Conservation (phyloP, 192 early-diverging fungal genomes). For the Backusella morwellensis region DNA sequence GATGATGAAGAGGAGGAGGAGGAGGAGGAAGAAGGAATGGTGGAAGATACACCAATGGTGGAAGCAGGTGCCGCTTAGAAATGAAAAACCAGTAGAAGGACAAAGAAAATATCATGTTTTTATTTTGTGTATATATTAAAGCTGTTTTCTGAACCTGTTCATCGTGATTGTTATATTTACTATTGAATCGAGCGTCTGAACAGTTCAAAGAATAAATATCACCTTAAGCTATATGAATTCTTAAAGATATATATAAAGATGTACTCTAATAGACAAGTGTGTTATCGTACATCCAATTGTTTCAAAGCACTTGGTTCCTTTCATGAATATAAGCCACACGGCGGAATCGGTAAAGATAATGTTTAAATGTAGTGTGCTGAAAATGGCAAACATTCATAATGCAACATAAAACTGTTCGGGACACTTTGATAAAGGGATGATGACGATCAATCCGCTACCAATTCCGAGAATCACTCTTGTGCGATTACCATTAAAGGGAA, state of each 20-base stretch:
- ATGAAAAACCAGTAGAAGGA: background rate
- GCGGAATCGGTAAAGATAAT: too few species aligned
- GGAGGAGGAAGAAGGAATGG: slow-evolving; percentile 29
- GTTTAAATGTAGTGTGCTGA: slow-evolving; percentile 54
- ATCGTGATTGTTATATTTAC: slow-evolving; percentile 10
- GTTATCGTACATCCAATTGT: too few species aligned
- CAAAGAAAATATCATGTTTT: background rate
- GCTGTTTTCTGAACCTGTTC: background rate
- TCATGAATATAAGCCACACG: slow-evolving; percentile 44
- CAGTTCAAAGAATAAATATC: slow-evolving; percentile 17
- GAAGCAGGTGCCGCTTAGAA: slow-evolving; percentile 1
- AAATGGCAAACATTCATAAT: slow-evolving; percentile 58
- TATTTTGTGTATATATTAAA: slow-evolving; percentile 14
- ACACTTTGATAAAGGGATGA: slow-evolving; percentile 67
- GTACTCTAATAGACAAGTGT: too few species aligned
- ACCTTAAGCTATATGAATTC: background rate
- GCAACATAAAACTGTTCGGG: slow-evolving; percentile 62
- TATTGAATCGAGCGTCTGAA: background rate
- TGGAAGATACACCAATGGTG: slow-evolving; percentile 6
- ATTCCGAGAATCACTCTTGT: slow-evolving; percentile 55
- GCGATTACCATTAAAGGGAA: slow-evolving; percentile 54
- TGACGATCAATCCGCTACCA: slow-evolving; percentile 67
- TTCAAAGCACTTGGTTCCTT: too few species aligned
- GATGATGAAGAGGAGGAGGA: slow-evolving; percentile 33
- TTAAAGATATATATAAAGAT: background rate